phyloP scores from a whole-genome alignment of 441 rosid species.

The Macaranga tanarius region DNA sequence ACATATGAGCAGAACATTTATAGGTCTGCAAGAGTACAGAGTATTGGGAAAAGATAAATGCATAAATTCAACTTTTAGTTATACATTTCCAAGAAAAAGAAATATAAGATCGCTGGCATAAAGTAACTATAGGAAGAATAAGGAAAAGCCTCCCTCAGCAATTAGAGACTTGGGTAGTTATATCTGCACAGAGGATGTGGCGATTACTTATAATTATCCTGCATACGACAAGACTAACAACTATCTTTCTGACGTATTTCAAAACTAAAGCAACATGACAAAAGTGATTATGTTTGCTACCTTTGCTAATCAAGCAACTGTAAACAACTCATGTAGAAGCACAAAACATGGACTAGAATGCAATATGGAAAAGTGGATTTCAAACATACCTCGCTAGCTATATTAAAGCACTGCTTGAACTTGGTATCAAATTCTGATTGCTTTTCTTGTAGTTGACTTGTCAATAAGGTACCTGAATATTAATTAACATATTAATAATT shows the following conservation, averaged over 20 bases:
- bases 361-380: neutral
- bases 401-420: slow-evolving; percentile 58
- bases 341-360: neutral
- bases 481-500: slow-evolving; percentile 16
- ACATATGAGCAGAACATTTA: neutral
- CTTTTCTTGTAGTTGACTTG: slow-evolving; percentile 55
- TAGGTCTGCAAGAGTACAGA: neutral
- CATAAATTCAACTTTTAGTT: neutral
- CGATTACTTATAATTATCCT: neutral
- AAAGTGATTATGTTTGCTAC: neutral
- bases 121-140: neutral
- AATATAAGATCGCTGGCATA: neutral
- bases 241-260: neutral
- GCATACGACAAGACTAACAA: neutral
- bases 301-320: slow-evolving; percentile 12
- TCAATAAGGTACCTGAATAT: slow-evolving; percentile 54
- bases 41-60: neutral
- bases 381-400: slow-evolving; percentile 62
- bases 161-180: neutral
- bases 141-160: neutral
- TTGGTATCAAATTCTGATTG: slow-evolving; percentile 68
- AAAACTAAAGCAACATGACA: neutral
- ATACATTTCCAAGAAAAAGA: neutral
- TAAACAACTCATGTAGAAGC: slow-evolving; percentile 13
- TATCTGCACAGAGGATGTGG: neutral